These are phyloP conservation scores for Xylaria palmicola DNA, from an alignment of 495 filamentous ascomycete genomes.

Conservation along the genomic window DNA sequence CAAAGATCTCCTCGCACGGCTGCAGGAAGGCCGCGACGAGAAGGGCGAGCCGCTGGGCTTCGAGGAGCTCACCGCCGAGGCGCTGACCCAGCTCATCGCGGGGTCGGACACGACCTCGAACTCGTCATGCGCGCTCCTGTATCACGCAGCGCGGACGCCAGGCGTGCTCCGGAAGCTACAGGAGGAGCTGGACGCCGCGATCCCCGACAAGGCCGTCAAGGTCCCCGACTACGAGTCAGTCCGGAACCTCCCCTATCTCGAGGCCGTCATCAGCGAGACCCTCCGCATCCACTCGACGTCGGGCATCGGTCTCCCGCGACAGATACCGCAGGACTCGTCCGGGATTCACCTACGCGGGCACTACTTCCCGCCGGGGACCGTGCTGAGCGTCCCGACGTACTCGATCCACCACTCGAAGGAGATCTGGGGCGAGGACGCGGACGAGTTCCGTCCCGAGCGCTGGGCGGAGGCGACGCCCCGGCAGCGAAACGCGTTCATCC, in stretches of 20 bases:
- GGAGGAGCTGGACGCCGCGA: conserved; percentile 65
- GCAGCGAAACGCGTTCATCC: conserved; percentile 80
- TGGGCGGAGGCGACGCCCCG: conserved; percentile 63
- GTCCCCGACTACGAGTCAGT: conserved; percentile 73
- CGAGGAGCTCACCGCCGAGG: conserved; percentile 83
- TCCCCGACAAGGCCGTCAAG: conserved; percentile 51
- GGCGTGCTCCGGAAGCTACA: conserved; percentile 71
- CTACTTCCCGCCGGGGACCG: conserved; percentile 71
- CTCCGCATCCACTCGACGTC: conserved; percentile 89
- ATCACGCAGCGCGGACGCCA: conserved; percentile 67
- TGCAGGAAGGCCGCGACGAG: conserved; percentile 86
- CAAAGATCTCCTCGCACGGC: conserved; percentile 75
- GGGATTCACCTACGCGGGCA: conserved; percentile 51
- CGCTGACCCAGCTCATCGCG: conserved; percentile 86
- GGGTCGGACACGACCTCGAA: conserved; percentile 90
- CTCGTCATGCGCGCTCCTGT: conserved; percentile 83
- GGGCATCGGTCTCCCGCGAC: conserved; percentile 80
- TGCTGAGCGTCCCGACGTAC: conserved; percentile 82
- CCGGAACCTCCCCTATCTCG: conserved; percentile 73
- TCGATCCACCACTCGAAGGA: conserved; percentile 78
- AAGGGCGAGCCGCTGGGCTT: conserved; percentile 71
- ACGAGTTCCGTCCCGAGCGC: conserved; percentile 74
- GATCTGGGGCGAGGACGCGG: conserved; percentile 83
- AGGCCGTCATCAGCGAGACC: conserved; percentile 82
- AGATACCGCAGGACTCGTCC: conserved; percentile 62